These are phyloP conservation scores for Syncephalastrum monosporum DNA, from an alignment of 371 early-diverging fungal genomes.

Conservation along the genomic window DNA sequence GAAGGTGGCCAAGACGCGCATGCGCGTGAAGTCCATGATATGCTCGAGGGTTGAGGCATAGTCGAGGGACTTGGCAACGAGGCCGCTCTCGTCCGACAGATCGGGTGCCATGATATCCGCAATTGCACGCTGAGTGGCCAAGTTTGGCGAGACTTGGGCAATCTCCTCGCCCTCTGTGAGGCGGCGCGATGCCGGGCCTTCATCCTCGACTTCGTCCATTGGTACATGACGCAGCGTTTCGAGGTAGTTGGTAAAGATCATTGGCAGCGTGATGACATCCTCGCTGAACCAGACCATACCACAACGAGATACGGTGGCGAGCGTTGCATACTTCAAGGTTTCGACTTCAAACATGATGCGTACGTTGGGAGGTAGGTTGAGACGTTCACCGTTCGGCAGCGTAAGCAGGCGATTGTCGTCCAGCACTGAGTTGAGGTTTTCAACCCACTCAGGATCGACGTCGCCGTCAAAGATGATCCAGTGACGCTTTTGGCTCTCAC, in stretches of 20 bases:
- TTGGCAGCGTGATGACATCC: slow-evolving; percentile 81
- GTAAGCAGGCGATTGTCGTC: slow-evolving; percentile 98
- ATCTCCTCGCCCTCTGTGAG: slow-evolving; percentile 50
- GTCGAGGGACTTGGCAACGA: slow-evolving; percentile 75
- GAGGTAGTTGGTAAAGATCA: slow-evolving; percentile 86
- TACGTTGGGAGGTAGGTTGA: slow-evolving; percentile 93
- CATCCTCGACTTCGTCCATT: slow-evolving; percentile 85
- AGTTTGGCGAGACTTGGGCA: slow-evolving; percentile 56
- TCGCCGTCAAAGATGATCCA: slow-evolving; percentile 99
- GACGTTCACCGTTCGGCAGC: slow-evolving; percentile 98
- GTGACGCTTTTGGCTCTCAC: slow-evolving; percentile 90
- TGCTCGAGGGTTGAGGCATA: slow-evolving; percentile 79
- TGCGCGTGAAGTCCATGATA: slow-evolving; percentile 95
- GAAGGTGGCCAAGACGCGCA: slow-evolving; percentile 84
- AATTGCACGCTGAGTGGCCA: slow-evolving; percentile 73
- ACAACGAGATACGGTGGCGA: slow-evolving; percentile 98
- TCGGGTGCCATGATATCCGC: slow-evolving; percentile 73
- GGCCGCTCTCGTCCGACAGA: slow-evolving; percentile 69
- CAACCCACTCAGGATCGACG: slow-evolving; percentile 99
- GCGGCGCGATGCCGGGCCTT: slow-evolving; percentile 38
- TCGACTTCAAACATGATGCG: slow-evolving; percentile 99
- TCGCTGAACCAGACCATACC: slow-evolving; percentile 99
- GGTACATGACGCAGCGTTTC: slow-evolving; percentile 72
- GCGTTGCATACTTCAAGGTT: slow-evolving; percentile 92
- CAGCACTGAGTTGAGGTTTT: slow-evolving; percentile 97